These are phyloP conservation scores for Chondrus crispus DNA, from an alignment of 23 red algal species.

Conservation along the genomic window DNA sequence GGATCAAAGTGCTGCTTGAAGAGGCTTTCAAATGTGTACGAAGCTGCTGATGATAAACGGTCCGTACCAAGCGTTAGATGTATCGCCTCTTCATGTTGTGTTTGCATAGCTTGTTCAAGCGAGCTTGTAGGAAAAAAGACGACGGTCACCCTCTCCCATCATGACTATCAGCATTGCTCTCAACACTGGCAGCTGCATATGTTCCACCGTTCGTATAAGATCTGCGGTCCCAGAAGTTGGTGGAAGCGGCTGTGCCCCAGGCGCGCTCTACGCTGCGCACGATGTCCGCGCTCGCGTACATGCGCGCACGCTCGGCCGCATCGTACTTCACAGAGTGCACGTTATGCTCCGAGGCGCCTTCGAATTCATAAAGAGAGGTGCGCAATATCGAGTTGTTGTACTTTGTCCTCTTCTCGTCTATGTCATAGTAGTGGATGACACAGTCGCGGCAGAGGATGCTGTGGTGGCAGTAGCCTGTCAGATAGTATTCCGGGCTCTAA, in stretches of 20 bases:
- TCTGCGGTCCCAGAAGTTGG: constrained; percentile 26
- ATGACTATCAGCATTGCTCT: too few relatives aligned
- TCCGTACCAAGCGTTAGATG: too few relatives aligned
- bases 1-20: too few relatives aligned
- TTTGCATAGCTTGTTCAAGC: too few relatives aligned
- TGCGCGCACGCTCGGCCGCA: neutral
- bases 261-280: constrained; percentile 18
- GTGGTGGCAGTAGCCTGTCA: constrained; percentile 72
- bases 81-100: too few relatives aligned
- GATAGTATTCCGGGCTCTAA: constrained; percentile 39
- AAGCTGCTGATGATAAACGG: too few relatives aligned
- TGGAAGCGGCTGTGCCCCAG: constrained; percentile 46
- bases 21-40: too few relatives aligned
- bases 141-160: too few relatives aligned
- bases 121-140: too few relatives aligned
- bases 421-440: constrained; percentile 71
- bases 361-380: constrained; percentile 22
- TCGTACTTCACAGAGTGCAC: constrained; percentile 44
- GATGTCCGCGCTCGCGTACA: constrained; percentile 37
- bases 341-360: neutral
- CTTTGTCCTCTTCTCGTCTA: constrained; percentile 65
- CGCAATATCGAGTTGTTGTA: constrained; percentile 45
- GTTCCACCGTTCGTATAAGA: too few relatives aligned
- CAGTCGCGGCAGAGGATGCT: constrained; percentile 56
- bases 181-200: too few relatives aligned